Conservation (phyloP, 306 rosid species). For the Pyrus communis region DNA sequence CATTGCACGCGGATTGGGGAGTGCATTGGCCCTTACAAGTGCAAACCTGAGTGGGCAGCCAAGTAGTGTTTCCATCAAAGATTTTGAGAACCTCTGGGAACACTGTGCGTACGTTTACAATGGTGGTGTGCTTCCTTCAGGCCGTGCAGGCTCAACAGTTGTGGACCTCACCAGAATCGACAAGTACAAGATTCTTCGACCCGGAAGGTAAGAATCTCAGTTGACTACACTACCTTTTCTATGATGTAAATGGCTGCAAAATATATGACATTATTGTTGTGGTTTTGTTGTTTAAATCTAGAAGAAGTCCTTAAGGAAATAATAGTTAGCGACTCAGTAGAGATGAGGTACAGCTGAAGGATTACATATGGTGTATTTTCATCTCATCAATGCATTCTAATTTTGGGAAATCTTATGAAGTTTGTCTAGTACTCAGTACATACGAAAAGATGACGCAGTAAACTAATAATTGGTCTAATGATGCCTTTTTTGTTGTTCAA, state of each 20-base stretch:
- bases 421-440: background rate
- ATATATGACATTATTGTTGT: background rate
- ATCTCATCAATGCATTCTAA: background rate
- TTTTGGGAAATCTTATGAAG: no score
- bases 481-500: no score
- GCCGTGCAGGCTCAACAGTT: slow-evolving; percentile 84
- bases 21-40: slow-evolving; percentile 84
- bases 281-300: background rate
- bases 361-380: background rate
- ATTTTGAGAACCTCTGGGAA: slow-evolving; percentile 75
- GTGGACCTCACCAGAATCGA: slow-evolving; percentile 62
- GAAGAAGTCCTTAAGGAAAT: background rate
- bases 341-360: background rate
- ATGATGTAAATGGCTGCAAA: background rate
- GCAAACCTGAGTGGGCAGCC: slow-evolving; percentile 91
- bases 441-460: background rate
- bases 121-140: slow-evolving; percentile 78
- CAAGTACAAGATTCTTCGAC: slow-evolving; percentile 71
- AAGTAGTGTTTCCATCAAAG: slow-evolving; percentile 70
- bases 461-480: background rate
- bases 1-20: slow-evolving; percentile 60
- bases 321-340: background rate
- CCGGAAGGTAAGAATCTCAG: slow-evolving; percentile 67
- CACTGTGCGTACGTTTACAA: slow-evolving; percentile 78
- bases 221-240: background rate